Conservation (phyloP, 2,329 filamentous ascomycete genomes). For the Trichoderma atroviride region DNA sequence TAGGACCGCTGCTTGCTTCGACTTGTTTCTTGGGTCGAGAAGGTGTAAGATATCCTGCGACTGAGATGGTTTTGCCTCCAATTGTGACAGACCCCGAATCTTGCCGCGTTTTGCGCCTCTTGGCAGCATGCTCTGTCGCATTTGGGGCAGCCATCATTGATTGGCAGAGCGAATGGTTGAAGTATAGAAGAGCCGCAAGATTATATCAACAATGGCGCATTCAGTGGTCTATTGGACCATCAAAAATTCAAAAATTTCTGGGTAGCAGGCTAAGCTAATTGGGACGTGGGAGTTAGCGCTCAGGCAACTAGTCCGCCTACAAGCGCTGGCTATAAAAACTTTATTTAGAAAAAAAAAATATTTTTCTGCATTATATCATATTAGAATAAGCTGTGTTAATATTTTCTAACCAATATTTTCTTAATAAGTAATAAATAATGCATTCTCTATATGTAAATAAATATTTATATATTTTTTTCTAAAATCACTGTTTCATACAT, state of each 20-base stretch:
- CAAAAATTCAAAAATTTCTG: constrained; percentile 20
- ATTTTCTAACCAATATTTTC: neutral
- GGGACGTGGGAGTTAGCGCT: neutral
- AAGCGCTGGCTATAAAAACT: neutral
- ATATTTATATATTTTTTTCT: neutral
- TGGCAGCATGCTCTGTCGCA: constrained; percentile 37
- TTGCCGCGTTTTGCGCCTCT: constrained; percentile 43
- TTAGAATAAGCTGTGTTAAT: neutral
- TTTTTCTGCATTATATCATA: neutral
- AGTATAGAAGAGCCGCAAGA: neutral
- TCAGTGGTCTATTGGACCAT: neutral
- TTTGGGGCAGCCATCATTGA: constrained; percentile 35
- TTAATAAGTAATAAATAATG: neutral
- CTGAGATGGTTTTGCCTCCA: constrained; percentile 52
- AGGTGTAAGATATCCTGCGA: constrained; percentile 53
- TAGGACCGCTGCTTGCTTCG: constrained; percentile 28
- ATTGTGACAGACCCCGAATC: constrained; percentile 47
- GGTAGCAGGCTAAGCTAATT: neutral
- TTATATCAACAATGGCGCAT: neutral
- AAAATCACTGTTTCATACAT: neutral
- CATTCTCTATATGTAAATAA: neutral
- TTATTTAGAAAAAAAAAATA: neutral
- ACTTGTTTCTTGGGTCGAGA: constrained; percentile 32
- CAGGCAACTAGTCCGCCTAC: neutral
- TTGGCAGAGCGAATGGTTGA: neutral